phyloP scores from a whole-genome alignment of 495 filamentous ascomycete genomes.

The Neurospora sp. region DNA sequence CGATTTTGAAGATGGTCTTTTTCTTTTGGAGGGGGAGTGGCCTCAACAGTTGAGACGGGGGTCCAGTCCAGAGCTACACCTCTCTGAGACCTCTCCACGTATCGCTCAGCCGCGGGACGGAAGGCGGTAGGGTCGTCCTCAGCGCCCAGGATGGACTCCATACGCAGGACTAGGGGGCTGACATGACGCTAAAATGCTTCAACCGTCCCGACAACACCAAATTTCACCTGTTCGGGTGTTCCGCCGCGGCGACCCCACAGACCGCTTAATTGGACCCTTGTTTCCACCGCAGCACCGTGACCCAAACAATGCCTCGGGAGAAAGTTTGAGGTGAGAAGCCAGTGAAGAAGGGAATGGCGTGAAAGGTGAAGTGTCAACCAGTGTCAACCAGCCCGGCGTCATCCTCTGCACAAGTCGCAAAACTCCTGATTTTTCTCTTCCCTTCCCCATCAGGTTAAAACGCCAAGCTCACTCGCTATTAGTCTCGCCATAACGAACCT shows the following conservation, averaged over 20 bases:
- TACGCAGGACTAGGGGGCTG: not conserved
- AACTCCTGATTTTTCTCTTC: not conserved
- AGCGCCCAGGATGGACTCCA: not conserved
- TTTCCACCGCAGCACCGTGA: not conserved
- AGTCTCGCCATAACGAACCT: not conserved
- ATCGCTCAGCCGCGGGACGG: not conserved
- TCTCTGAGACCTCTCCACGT: not conserved
- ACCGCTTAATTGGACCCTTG: not conserved
- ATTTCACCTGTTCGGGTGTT: not conserved
- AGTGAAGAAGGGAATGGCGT: not conserved
- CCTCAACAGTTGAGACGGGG: not conserved
- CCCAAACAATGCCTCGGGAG: not conserved
- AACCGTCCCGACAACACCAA: not conserved
- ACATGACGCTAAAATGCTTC: not conserved
- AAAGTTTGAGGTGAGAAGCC: not conserved
- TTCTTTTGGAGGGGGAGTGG: not conserved
- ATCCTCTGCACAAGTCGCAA: not conserved
- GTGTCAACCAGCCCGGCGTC: not conserved
- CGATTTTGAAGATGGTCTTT: not conserved
- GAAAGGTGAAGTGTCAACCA: not conserved
- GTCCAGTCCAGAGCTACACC: not conserved
- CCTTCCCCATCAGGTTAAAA: not conserved
- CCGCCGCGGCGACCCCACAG: not conserved
- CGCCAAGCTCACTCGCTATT: not conserved
- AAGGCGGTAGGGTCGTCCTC: not conserved